Conservation (phyloP, 208 protist genomes). For the Porcisia hertigi region DNA sequence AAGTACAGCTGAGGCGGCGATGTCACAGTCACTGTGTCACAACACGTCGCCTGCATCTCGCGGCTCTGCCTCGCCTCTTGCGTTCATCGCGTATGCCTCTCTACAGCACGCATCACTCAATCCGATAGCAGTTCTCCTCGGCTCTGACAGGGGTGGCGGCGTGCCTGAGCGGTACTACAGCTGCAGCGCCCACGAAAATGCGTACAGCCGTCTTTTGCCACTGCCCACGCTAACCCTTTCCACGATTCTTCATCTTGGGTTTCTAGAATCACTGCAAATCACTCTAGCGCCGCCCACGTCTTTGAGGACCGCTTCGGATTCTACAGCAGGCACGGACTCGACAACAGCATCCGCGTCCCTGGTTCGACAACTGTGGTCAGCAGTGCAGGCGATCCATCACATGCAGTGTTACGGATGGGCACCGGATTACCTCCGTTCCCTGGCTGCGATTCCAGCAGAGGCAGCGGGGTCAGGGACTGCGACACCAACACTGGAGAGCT, state of each 20-base stretch:
- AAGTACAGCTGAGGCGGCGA: background rate
- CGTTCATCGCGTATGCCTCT: background rate
- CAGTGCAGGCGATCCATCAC: constrained; percentile 8
- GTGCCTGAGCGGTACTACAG: background rate
- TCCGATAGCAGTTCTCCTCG: constrained; percentile 3
- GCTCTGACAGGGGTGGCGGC: constrained; percentile 6
- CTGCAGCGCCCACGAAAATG: background rate
- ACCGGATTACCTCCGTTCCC: constrained; percentile 11
- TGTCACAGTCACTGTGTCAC: background rate
- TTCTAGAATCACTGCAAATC: constrained; percentile 3
- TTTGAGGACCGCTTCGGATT: background rate
- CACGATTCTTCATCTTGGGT: constrained; percentile 19
- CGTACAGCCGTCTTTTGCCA: background rate
- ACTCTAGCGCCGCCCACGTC: background rate
- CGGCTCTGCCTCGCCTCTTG: background rate
- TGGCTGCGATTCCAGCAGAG: background rate
- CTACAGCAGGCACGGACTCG: background rate
- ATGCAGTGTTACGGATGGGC: constrained; percentile 14
- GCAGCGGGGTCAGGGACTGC: background rate
- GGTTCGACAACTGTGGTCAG: constrained; percentile 5
- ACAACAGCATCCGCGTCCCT: background rate
- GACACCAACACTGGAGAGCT: background rate
- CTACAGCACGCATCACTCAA: background rate
- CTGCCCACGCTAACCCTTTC: constrained; percentile 6
- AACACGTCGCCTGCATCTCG: background rate